Conservation (phyloP, 2,329 filamentous ascomycete species). For the Rutstroemia sp. region DNA sequence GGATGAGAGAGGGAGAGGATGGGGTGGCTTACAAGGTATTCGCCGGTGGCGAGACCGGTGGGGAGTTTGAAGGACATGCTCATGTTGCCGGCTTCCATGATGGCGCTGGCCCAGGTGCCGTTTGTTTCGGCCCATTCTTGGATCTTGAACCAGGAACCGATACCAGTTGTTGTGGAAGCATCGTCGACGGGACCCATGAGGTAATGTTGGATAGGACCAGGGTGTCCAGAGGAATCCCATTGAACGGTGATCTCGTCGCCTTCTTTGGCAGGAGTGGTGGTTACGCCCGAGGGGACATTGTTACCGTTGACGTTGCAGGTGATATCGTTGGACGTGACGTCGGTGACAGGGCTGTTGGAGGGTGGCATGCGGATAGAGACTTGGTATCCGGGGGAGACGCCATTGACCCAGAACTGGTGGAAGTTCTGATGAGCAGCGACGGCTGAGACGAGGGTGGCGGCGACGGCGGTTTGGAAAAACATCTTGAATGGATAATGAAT, state of each 20-base stretch:
- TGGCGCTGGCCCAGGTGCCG: conserved; percentile 27
- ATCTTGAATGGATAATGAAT: conserved; percentile 13
- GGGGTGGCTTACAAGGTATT: conserved; percentile 16
- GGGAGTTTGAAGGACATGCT: conserved; percentile 21
- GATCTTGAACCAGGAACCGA: conserved; percentile 30
- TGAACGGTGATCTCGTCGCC: conserved; percentile 32
- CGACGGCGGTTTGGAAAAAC: conserved; percentile 21
- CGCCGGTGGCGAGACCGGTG: conserved; percentile 17
- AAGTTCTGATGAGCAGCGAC: conserved; percentile 35
- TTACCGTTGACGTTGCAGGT: conserved; percentile 39
- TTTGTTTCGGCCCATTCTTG: conserved; percentile 24
- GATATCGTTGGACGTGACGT: conserved; percentile 40
- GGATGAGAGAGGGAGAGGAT: no score
- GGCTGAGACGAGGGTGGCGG: conserved; percentile 22
- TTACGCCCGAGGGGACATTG: conserved; percentile 27
- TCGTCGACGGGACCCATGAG: conserved; percentile 26
- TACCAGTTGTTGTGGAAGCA: conserved; percentile 24
- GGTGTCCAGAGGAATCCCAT: conserved; percentile 33
- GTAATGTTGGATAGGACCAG: conserved; percentile 36
- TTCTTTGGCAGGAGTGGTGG: conserved; percentile 28
- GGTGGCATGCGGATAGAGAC: conserved; percentile 36
- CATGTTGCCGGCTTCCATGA: conserved; percentile 25
- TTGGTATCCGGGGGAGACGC: conserved; percentile 30
- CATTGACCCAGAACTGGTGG: conserved; percentile 36
- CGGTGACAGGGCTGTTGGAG: conserved; percentile 42